phyloP scores from a whole-genome alignment of 2,329 filamentous ascomycete genomes.

The Colletotrichum tanaceti region DNA sequence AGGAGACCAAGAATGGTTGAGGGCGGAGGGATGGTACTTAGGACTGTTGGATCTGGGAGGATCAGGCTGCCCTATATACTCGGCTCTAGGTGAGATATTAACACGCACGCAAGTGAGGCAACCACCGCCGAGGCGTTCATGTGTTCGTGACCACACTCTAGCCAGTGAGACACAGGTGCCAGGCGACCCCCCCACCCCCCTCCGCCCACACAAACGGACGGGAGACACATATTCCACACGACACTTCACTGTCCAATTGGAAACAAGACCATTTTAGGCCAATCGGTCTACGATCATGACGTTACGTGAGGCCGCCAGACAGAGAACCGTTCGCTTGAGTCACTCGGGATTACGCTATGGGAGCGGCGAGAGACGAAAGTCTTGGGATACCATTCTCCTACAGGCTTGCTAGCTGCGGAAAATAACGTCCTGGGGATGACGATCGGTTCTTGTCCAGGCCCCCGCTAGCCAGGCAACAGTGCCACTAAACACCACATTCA shows the following conservation, averaged over 20 bases:
- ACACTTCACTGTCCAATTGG: not conserved
- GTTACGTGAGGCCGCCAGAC: slow-evolving; percentile 14
- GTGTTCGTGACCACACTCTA: not conserved
- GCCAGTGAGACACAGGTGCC: slow-evolving; percentile 8
- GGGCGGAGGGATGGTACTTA: not conserved
- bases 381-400: not conserved
- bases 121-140: slow-evolving; percentile 6
- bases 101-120: slow-evolving; percentile 4
- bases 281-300: not conserved
- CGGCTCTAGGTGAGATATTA: not conserved
- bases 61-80: slow-evolving; percentile 3
- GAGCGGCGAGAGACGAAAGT: slow-evolving; percentile 2
- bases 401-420: not conserved
- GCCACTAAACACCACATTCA: not conserved
- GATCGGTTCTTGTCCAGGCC: not conserved
- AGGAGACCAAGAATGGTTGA: not conserved
- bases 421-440: not conserved
- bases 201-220: not conserved
- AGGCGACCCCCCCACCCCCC: slow-evolving; percentile 2
- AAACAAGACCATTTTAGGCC: not conserved
- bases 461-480: slow-evolving; percentile 12
- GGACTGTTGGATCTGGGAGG: not conserved
- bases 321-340: slow-evolving; percentile 5
- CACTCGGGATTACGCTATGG: slow-evolving; percentile 12
- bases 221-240: not conserved